A percentile compares a stretch with the other conserved stretches of the same genome.
Evolutionary conservation across 805 yeast species (phyloP).

Genomic region (Kuraishia borneana): DNA sequence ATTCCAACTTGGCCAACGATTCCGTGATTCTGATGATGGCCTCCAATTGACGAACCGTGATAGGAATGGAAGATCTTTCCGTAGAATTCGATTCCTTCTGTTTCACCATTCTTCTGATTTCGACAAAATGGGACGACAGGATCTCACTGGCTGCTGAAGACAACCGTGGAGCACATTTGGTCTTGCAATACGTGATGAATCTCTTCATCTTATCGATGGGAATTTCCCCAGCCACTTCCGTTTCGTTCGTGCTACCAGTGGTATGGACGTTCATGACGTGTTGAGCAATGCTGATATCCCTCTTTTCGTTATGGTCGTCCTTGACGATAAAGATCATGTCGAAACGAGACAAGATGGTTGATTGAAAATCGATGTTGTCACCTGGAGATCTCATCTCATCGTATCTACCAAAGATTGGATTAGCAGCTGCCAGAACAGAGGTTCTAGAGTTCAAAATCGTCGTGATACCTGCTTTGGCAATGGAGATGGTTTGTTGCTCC

Average conservation of each 20-base stretch:
- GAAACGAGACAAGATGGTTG: conserved; percentile 92
- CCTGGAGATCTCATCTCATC: conserved; percentile 96
- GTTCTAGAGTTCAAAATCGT: conserved; percentile 95
- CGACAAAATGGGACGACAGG: conserved; percentile 84
- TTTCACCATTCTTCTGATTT: conserved; percentile 75
- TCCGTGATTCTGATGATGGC: conserved; percentile 95
- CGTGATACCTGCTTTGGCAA: conserved; percentile 98
- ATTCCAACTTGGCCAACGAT: conserved; percentile 76
- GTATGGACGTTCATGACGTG: conserved; percentile 95
- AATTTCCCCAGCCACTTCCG: conserved; percentile 61
- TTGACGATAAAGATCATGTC: conserved; percentile 97
- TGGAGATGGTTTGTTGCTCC: conserved; percentile 99
- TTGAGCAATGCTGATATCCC: conserved; percentile 84
- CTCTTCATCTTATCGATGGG: conserved; percentile 87
- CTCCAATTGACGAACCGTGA: conserved; percentile 94
- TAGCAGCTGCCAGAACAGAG: conserved; percentile 94
- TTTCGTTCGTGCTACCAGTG: conserved; percentile 38
- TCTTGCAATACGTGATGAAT: conserved; percentile 81
- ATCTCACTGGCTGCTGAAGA: conserved; percentile 84
- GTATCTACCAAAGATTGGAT: conserved; percentile 93
- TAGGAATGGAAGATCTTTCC: conserved; percentile 91
- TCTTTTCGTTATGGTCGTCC: conserved; percentile 80
- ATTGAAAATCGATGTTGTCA: conserved; percentile 95
- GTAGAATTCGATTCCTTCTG: conserved; percentile 70
- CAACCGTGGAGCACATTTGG: conserved; percentile 87